Evolutionary conservation across 495 filamentous ascomycete genomes (phyloP), one percentile per base, ranked within the genome.

Genomic region (Trichocladium uniseriatum): DNA sequence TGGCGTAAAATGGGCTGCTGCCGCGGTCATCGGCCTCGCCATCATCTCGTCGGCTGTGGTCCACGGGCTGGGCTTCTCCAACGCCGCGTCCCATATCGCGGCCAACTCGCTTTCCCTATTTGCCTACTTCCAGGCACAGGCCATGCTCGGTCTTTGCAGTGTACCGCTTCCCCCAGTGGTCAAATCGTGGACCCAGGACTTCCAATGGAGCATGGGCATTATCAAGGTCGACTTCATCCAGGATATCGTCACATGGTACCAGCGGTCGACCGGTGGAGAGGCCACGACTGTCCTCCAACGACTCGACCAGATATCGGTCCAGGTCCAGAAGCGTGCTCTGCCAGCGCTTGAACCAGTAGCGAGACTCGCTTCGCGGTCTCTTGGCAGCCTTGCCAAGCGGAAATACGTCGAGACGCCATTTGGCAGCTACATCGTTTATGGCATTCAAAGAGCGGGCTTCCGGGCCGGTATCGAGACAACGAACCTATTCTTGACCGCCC

Each of bases 121-220:
- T 54, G 80, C 87, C 35, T 98, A 90, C 69, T 95, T 97, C 77
- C 92, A 98, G 64, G 82, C 86, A 11, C 92, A 96, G 64, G 90
- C 92, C n/a, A 89, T 98, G 66, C 74, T 95, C 54, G 92, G 90
- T 38, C 84, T 96, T 74, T 85, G 80, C 29, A 76, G 84, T 11
- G 82, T 96, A n/a, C 75, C 76, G 20, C 79, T 95, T 43, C 92
- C 92, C 3, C 92, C 92, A 0, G 85, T 94, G 41, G 92, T 94
- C 37, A 78, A 84, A 59, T 76, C 91, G 0, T 98, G 92, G 92
- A 95, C 91, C 0, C 91, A 97, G 72, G 92, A 97, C 61, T 96
- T 97, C 73, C 83, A 91, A 65, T 98, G 92, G 92, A 91, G 82
- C 63, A 94, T 98, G 88, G 92, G 92, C 58, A 90, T 98, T 60